phyloP scores from a whole-genome alignment of 805 yeast genomes.

The Huiozyma sinensis region DNA sequence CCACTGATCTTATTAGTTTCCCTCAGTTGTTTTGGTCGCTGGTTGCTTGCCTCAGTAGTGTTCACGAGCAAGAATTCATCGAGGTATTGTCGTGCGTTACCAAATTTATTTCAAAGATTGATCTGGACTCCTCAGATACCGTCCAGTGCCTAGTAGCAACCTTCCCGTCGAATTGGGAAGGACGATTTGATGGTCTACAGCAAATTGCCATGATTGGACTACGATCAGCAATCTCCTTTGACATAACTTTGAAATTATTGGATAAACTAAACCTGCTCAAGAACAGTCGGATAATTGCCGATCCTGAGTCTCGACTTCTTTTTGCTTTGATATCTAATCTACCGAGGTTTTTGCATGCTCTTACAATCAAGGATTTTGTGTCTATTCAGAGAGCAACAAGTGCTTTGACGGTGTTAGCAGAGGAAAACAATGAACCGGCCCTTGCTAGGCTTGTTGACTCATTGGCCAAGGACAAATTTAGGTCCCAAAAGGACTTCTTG shows the following conservation, averaged over 20 bases:
- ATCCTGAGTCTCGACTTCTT: slow-evolving; percentile 55
- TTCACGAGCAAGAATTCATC: slow-evolving; percentile 86
- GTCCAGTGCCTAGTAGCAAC: slow-evolving; percentile 73
- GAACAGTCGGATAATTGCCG: slow-evolving; percentile 70
- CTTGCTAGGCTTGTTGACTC: slow-evolving; percentile 68
- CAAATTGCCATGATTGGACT: slow-evolving; percentile 71
- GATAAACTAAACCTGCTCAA: slow-evolving; percentile 57
- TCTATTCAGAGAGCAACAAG: slow-evolving; percentile 46
- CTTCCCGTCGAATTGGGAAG: slow-evolving; percentile 95
- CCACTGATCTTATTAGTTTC: slow-evolving; percentile 68
- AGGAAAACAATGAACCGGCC: slow-evolving; percentile 41
- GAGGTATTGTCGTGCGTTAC: slow-evolving; percentile 76
- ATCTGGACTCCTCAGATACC: slow-evolving; percentile 73
- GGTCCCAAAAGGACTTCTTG: slow-evolving; percentile 84
- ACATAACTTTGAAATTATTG: slow-evolving; percentile 60
- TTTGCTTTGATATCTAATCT: slow-evolving; percentile 66
- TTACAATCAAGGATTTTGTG: slow-evolving; percentile 44
- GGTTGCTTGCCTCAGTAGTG: slow-evolving; percentile 80
- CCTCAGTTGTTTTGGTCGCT: slow-evolving; percentile 95
- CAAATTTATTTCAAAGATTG: slow-evolving; percentile 78
- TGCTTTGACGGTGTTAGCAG: slow-evolving; percentile 52
- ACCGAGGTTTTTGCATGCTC: slow-evolving; percentile 77
- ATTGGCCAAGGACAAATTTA: slow-evolving; percentile 62
- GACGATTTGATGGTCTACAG: slow-evolving; percentile 82
- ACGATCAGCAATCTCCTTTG: slow-evolving; percentile 70